Percentiles rank a stretch among this genome's conserved stretches.
These are phyloP conservation scores for Cystofilobasidium capitatum DNA, from an alignment of 768 basidiomycete species.

Conservation along the genomic window DNA sequence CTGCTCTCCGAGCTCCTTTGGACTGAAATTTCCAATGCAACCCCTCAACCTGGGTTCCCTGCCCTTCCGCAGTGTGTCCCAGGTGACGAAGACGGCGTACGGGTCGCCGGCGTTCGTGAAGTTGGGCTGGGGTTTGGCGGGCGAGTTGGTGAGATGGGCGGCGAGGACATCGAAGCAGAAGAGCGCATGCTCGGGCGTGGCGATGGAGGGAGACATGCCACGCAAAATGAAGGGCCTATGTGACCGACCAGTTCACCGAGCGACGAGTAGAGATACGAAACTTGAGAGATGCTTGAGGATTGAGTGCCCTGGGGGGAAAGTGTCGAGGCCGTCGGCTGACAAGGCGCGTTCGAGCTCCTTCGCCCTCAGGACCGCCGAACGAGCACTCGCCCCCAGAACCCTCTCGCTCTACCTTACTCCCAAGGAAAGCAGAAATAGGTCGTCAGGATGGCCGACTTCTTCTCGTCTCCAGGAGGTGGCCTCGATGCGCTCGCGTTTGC, in stretches of 20 bases:
- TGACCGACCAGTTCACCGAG: background rate
- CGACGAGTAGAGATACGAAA: background rate
- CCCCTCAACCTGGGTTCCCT: slow-evolving; percentile 57
- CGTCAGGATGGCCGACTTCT: background rate
- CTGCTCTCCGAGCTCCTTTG: slow-evolving; percentile 62
- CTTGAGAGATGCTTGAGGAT: too few relatives aligned
- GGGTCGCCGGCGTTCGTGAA: slow-evolving; percentile 56
- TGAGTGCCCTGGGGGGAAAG: too few relatives aligned
- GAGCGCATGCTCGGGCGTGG: slow-evolving; percentile 35
- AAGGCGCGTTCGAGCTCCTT: too few relatives aligned
- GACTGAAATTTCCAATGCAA: slow-evolving; percentile 88
- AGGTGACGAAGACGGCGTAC: slow-evolving; percentile 92
- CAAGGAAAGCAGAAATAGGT: too few relatives aligned
- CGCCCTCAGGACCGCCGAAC: too few relatives aligned
- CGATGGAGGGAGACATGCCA: slow-evolving; percentile 1
- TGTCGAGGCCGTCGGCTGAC: too few relatives aligned
- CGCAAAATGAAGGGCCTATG: too few relatives aligned
- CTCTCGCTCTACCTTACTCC: too few relatives aligned
- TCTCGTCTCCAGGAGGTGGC: background rate
- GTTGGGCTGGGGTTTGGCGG: slow-evolving; percentile 48
- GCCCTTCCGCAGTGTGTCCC: slow-evolving; percentile 65
- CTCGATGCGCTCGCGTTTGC: background rate
- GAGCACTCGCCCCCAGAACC: too few relatives aligned
- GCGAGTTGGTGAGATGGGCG: slow-evolving; percentile 39
- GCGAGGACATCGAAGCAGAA: slow-evolving; percentile 43